Base-by-base conservation (phyloP, 305 asterid genomes). In the Solanum chacoense region DNA sequence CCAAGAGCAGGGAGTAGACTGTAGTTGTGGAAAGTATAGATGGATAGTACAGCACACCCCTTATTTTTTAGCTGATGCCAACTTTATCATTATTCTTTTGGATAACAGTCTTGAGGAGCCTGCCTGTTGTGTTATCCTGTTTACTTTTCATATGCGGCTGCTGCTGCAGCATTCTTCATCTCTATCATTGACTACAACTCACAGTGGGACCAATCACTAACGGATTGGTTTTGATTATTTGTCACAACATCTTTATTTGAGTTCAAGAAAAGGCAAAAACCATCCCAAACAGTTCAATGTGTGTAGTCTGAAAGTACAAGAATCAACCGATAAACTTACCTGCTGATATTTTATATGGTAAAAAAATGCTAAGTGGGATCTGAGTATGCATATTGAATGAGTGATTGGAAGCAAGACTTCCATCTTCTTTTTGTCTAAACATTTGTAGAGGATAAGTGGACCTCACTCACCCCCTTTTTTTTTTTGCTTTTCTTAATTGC, bases 301-400 rank as follows among this genome's bases (percentile, higher is more conserved):
- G 65, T 50, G 22, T 45, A 45, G 63, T 45, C 63, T 14, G 63
- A 45, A 45, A 14, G 55, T 42, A 42, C 18, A 42, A 42, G 55
- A 42, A 42, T 63, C 29, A 22, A 8, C 7, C 2, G 31, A 14
- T 45, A 14, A 45, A n/a, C 73, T 85, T 11, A 5, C 45, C 9
- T 81, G 37, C 71, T 37, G 84, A 76, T 73, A 55, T 42, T 63
- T 32, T 37, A 26, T 12, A 34, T 80, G 75, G 65, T 71, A 20
- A 85, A 84, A 79, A 36, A 36, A 45, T 45, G 14, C 72, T 18
- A 67, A 90, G 92, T 91, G 92, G 92, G 85, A 90, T 89, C 90
- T 84, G 91, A 91, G 92, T 90, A 73, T 88, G 93, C 90, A 84
- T 85, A 24, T 40, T 86, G 84, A 87, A 85, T 67, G 26, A 38